Conservation (phyloP, 345 rosid species). For the Camelina sativa region DNA sequence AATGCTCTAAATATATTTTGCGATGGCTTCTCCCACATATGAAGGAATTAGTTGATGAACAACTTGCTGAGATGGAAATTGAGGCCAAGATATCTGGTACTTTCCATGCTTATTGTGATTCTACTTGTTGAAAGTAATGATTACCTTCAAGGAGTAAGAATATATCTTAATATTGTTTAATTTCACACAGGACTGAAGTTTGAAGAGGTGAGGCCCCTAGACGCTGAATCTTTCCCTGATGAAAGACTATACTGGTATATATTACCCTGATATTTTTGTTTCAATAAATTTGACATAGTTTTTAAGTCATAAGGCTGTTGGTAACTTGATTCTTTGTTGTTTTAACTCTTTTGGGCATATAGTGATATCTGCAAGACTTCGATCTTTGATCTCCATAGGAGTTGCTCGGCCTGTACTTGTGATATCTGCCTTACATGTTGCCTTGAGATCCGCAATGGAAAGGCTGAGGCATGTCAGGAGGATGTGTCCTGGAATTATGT, state of each 20-base stretch:
- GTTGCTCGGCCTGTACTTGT: constrained; percentile 53
- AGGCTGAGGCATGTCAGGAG: constrained; percentile 44
- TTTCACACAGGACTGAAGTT: constrained; percentile 27
- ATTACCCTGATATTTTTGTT: neutral
- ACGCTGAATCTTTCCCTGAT: neutral
- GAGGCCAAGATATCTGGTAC: constrained; percentile 60
- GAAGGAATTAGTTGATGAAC: constrained; percentile 51
- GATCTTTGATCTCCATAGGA: constrained; percentile 58
- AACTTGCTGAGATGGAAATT: constrained; percentile 49
- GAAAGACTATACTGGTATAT: constrained; percentile 66
- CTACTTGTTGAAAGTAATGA: neutral
- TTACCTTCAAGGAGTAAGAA: neutral
- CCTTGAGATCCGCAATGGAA: constrained; percentile 58
- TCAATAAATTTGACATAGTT: neutral
- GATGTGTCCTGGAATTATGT: constrained; percentile 41
- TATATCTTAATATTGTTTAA: neutral
- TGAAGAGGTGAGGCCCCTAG: constrained; percentile 26
- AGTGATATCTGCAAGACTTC: constrained; percentile 68
- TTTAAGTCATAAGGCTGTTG: neutral
- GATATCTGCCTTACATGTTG: constrained; percentile 67
- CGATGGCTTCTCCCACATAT: neutral
- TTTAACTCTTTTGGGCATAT: constrained; percentile 16
- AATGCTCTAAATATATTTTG: neutral
- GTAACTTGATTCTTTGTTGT: neutral
- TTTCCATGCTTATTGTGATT: constrained; percentile 11